Conservation (phyloP, 441 rosid genomes). For the Arabidopsis lyrata region DNA sequence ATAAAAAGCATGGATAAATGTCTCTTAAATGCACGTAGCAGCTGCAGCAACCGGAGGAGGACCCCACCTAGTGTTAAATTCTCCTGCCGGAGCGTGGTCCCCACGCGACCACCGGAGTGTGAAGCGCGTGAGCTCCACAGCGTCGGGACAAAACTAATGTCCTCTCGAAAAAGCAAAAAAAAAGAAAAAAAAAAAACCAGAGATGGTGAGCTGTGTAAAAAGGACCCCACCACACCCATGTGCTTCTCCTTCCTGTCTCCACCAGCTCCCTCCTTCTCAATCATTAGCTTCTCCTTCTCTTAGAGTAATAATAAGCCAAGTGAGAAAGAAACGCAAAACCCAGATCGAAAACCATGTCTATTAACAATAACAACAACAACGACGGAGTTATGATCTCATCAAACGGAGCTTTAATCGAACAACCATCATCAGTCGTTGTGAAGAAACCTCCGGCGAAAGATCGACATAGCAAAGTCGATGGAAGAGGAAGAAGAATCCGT, state of each 20-base stretch:
- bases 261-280: conserved; percentile 98
- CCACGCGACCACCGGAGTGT: conserved; percentile 21
- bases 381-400: conserved; percentile 39
- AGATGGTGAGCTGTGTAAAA: conserved; percentile 45
- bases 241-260: conserved; percentile 94
- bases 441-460: conserved; percentile 95
- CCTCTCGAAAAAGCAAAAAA: conserved; percentile 20
- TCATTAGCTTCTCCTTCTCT: conserved; percentile 60
- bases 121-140: conserved; percentile 39
- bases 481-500: conserved; percentile 89
- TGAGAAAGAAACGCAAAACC: not conserved
- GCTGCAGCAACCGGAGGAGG: conserved; percentile 42
- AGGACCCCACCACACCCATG: conserved; percentile 94
- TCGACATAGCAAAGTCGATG: conserved; percentile 95
- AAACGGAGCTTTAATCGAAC: conserved; percentile 32
- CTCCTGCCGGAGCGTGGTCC: conserved; percentile 41
- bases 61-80: conserved; percentile 39
- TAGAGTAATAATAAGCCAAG: not conserved
- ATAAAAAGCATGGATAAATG: conserved; percentile 31
- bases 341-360: conserved; percentile 35
- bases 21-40: conserved; percentile 49
- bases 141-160: conserved; percentile 31
- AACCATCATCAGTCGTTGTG: conserved; percentile 46
- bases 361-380: not conserved
- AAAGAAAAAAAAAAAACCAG: conserved; percentile 49